Base-by-base conservation (phyloP, 169 alveolate genomes). In the Plasmodium sp. region DNA sequence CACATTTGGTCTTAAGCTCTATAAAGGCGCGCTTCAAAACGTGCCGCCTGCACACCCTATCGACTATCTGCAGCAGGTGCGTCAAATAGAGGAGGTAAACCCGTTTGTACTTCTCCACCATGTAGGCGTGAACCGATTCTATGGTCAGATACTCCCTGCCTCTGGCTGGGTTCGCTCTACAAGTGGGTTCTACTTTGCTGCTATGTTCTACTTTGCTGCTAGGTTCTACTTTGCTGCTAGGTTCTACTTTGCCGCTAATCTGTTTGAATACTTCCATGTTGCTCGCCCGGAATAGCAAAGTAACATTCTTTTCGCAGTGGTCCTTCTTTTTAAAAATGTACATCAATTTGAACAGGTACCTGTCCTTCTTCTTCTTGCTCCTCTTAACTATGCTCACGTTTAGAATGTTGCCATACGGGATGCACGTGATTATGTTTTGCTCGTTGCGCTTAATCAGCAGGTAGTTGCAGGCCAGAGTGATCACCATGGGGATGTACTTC, bases 251-350 rank as follows among this genome's bases (percentile, higher is more conserved):
- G 9, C 79, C 18, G 79, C 58, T 43, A 10, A 85, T 85, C 84
- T 73, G 54, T 43, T 85, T 81, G 48, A 45, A 85, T 16, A 73
- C 79, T 73, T 36, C 93, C 84, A 85, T 75, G 39, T 22, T 7
- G 62, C 56, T 85, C 67, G 93, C 16, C 51, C 79, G 33, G 51
- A 85, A 85, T 22, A 85, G 39, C 7, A 85, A 54, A 16, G 93
- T 75, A 5, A 85, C 71, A 27, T 85, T 85, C 41, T 74, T 85
- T 85, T 85, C 93, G n/a, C 36, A 45, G 33, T 58, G 27, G 39
- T 85, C 81, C 58, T 85, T 85, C 22, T 85, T 85, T 22, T 84
- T 84, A 85, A 85, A 85, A 45, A 85, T 77, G 31, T 85, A 85
- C 18, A 85, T 81, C 51, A 85, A 48, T 85, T 85, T 85, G 62